Conservation (phyloP, 768 basidiomycete genomes). For the Collybia sp. region DNA sequence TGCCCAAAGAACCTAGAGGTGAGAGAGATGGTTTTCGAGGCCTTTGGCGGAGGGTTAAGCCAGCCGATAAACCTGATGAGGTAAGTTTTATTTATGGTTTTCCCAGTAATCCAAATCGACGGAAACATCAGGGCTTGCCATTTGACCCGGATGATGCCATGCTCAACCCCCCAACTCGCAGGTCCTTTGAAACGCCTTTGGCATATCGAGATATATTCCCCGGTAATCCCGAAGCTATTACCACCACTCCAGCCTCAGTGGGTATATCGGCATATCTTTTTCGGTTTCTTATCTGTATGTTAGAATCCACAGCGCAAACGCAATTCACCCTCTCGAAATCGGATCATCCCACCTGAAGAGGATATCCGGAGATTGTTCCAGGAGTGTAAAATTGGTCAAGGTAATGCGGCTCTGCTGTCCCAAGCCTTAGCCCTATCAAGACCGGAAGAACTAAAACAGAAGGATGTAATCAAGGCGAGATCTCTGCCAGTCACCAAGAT, state of each 20-base stretch:
- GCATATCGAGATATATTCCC: no score
- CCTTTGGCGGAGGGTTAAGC: slow-evolving; percentile 80
- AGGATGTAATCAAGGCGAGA: slow-evolving; percentile 56
- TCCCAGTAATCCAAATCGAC: not conserved
- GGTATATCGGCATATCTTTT: slow-evolving; percentile 4
- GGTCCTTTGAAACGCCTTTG: slow-evolving; percentile 33
- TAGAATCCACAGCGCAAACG: slow-evolving; percentile 28
- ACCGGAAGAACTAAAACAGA: slow-evolving; percentile 63
- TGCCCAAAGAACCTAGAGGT: slow-evolving; percentile 1
- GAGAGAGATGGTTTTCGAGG: slow-evolving; percentile 55
- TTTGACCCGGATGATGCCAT: slow-evolving; percentile 77
- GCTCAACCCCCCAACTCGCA: slow-evolving; percentile 60
- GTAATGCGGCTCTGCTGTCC: slow-evolving; percentile 72
- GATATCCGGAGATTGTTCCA: slow-evolving; percentile 80
- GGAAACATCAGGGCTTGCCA: slow-evolving; percentile 53
- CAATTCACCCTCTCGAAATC: slow-evolving; percentile 31
- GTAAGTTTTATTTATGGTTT: slow-evolving; percentile 27
- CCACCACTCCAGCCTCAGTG: slow-evolving; percentile 20
- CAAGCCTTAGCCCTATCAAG: slow-evolving; percentile 67
- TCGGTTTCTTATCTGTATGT: slow-evolving; percentile 7
- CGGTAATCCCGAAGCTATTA: slow-evolving; percentile 7
- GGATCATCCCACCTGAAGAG: slow-evolving; percentile 71
- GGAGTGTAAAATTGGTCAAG: slow-evolving; percentile 79
- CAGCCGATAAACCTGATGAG: slow-evolving; percentile 76
- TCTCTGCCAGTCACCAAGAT: slow-evolving; percentile 3